Conservation (phyloP, 768 basidiomycete genomes). For the Lyophyllum decastes region DNA sequence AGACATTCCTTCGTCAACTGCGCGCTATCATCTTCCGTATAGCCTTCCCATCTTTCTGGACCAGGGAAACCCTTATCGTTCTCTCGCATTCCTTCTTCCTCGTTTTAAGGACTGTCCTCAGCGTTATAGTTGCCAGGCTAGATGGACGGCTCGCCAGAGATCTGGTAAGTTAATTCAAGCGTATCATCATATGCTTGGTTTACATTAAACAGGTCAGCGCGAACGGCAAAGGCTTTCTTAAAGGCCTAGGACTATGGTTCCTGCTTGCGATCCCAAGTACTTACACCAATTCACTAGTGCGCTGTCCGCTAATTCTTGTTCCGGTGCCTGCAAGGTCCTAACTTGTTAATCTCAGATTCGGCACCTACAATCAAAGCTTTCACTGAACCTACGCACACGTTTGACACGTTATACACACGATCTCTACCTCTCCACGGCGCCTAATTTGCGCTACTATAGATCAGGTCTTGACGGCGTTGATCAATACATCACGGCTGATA, state of each 20-base stretch:
- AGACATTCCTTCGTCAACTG: slow-evolving; percentile 71
- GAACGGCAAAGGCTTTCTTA: slow-evolving; percentile 79
- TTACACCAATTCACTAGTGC: slow-evolving; percentile 93
- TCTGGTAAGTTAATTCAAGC: slow-evolving; percentile 48
- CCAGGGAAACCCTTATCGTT: slow-evolving; percentile 75
- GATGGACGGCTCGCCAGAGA: slow-evolving; percentile 91
- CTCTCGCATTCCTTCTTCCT: slow-evolving; percentile 83
- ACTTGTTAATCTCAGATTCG: slow-evolving; percentile 57
- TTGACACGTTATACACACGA: slow-evolving; percentile 91
- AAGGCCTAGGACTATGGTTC: slow-evolving; percentile 87
- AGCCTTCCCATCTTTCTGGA: slow-evolving; percentile 60
- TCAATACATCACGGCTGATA: slow-evolving; percentile 92
- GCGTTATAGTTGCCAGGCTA: slow-evolving; percentile 82
- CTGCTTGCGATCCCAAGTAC: slow-evolving; percentile 88
- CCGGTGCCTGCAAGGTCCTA: neutral
- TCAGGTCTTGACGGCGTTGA: slow-evolving; percentile 73
- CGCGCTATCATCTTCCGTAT: slow-evolving; percentile 72
- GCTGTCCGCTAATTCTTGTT: neutral
- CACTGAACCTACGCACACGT: slow-evolving; percentile 80
- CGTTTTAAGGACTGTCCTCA: slow-evolving; percentile 82
- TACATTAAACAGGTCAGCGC: slow-evolving; percentile 60
- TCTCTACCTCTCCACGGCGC: slow-evolving; percentile 80
- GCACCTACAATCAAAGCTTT: slow-evolving; percentile 84
- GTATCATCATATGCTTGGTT: neutral
- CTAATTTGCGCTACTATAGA: slow-evolving; percentile 72